Conservation (phyloP, 352 stramenopile genomes). For the Pythium coloratum region DNA sequence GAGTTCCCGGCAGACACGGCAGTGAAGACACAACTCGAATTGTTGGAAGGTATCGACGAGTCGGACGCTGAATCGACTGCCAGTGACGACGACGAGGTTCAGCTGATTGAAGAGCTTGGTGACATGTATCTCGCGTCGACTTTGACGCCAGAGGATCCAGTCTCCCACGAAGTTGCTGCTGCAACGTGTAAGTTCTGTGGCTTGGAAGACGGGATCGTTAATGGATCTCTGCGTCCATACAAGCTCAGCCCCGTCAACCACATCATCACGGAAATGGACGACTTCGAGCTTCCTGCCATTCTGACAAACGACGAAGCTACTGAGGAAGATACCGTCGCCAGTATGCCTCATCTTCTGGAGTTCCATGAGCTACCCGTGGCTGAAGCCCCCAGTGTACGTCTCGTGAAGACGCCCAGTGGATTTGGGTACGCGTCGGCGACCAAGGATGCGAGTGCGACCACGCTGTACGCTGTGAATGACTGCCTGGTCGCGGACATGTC, state of each 20-base stretch:
- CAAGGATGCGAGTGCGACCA: not conserved
- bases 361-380: not conserved
- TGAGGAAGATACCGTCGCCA: not conserved
- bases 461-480: conserved; percentile 28
- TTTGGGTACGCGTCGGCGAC: not conserved
- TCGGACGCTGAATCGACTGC: conserved; percentile 28
- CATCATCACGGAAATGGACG: conserved; percentile 38
- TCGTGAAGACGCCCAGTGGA: conserved; percentile 6
- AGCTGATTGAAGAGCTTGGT: conserved; percentile 56
- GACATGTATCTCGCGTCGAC: conserved; percentile 41
- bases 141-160: not conserved
- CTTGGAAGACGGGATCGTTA: conserved; percentile 67
- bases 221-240: conserved; percentile 45
- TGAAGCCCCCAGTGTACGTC: not conserved
- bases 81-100: conserved; percentile 43
- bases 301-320: conserved; percentile 15
- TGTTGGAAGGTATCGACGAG: conserved; percentile 21
- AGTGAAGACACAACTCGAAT: not conserved
- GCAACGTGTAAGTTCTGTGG: conserved; percentile 52
- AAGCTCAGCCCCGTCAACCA: conserved; percentile 51
- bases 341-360: not conserved
- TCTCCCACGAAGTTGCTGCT: not conserved
- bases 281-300: conserved; percentile 55
- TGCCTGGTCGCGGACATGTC: conserved; percentile 18
- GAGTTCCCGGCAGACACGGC: conserved; percentile 29